Conservation (phyloP, 2,329 filamentous ascomycete species). For the Monosporascus cannonballus region DNA sequence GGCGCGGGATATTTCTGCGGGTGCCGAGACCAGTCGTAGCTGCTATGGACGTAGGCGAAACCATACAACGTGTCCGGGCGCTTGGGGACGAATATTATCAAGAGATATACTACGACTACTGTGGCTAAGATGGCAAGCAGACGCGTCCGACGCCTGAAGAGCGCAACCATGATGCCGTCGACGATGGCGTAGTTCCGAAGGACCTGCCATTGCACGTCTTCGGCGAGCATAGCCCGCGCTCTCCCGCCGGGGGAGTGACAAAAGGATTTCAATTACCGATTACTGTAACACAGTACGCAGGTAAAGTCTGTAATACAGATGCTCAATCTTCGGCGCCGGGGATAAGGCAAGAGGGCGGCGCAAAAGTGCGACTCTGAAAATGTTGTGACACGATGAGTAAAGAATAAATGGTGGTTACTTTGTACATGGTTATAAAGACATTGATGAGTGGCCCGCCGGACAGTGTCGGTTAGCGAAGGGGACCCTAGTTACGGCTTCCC, state of each 20-base stretch:
- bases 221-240: slow-evolving; percentile 16
- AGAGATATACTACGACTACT: slow-evolving; percentile 18
- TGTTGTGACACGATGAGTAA: no score
- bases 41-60: slow-evolving; percentile 20
- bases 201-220: slow-evolving; percentile 23
- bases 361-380: no score
- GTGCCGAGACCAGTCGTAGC: slow-evolving; percentile 24
- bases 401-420: no score
- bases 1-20: slow-evolving; percentile 18
- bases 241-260: neutral
- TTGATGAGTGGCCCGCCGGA: no score
- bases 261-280: no score
- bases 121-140: slow-evolving; percentile 12
- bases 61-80: slow-evolving; percentile 17
- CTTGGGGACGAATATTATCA: slow-evolving; percentile 21
- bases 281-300: no score
- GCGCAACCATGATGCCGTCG: slow-evolving; percentile 15
- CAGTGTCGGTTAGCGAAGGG: no score
- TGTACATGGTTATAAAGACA: no score
- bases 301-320: no score
- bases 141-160: slow-evolving; percentile 20
- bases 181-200: slow-evolving; percentile 9
- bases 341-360: no score
- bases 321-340: no score
- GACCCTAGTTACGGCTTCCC: no score